phyloP scores from a whole-genome alignment of 2,329 filamentous ascomycete species.

The Calonectria pteridis region DNA sequence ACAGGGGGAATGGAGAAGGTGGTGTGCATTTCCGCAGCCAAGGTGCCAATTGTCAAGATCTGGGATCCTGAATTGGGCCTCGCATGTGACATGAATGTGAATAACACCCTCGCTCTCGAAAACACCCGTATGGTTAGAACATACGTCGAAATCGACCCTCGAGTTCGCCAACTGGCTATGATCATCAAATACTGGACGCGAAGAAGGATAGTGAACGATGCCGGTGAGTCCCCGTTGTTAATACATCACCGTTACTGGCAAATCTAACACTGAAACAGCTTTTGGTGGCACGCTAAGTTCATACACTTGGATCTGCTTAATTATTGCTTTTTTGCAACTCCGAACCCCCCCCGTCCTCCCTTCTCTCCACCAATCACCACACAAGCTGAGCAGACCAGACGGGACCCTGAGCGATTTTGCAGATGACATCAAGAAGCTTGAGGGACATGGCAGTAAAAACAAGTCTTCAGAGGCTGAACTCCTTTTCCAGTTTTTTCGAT shows the following conservation, averaged over 20 bases:
- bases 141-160: constrained; percentile 92
- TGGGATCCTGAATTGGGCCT: constrained; percentile 95
- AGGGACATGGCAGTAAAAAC: constrained; percentile 82
- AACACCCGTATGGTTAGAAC: constrained; percentile 99
- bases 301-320: constrained; percentile 99
- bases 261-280: constrained; percentile 63
- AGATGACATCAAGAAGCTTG: constrained; percentile 82
- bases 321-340: constrained; percentile 94
- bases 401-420: constrained; percentile 83
- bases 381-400: constrained; percentile 65
- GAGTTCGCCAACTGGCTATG: constrained; percentile 94
- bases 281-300: constrained; percentile 96
- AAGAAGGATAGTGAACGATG: constrained; percentile 92
- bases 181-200: constrained; percentile 98
- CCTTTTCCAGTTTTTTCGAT: constrained; percentile 95
- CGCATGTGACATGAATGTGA: constrained; percentile 98
- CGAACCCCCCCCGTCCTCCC: constrained; percentile 87
- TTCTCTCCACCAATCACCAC: constrained; percentile 78
- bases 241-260: neutral
- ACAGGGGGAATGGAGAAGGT: constrained; percentile 97
- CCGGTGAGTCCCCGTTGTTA: constrained; percentile 72
- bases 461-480: constrained; percentile 85
- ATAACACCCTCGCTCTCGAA: constrained; percentile 93
- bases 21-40: constrained; percentile 92
- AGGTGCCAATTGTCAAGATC: constrained; percentile 98